A percentile compares a stretch with the other conserved stretches of the same genome.
Evolutionary conservation across 2,329 filamentous ascomycete genomes (phyloP).

Genomic region (Pseudopyrenochaeta lycopersici): DNA sequence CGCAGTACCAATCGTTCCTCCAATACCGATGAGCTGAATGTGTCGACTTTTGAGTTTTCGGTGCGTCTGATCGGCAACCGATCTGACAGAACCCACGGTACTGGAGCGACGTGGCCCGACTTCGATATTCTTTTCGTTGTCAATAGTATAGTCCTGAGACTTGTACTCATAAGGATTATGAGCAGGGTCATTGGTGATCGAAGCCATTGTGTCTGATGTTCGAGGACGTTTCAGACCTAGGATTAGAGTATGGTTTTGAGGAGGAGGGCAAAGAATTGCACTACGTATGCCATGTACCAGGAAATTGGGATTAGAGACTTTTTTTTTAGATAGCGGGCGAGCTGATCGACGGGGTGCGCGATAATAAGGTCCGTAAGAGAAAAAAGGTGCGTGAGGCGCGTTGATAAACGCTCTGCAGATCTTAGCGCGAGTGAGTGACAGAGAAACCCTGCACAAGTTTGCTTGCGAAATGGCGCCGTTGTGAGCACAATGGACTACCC

Average conservation of each 20-base stretch:
- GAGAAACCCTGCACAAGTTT: conserved; percentile 15
- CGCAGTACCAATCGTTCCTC: conserved; percentile 59
- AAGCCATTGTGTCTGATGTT: conserved; percentile 39
- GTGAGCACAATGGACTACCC: conserved; percentile 16
- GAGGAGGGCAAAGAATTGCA: conserved; percentile 46
- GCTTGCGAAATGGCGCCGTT: conserved; percentile 11
- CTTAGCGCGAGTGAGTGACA: conserved; percentile 27
- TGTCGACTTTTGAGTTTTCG: conserved; percentile 57
- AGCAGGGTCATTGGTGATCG: conserved; percentile 39
- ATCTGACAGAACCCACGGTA: conserved; percentile 35
- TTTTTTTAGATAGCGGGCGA: conserved; percentile 9
- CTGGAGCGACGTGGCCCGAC: conserved; percentile 35
- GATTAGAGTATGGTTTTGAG: conserved; percentile 44
- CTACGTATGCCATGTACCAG: conserved; percentile 44
- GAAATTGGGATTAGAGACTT: conserved; percentile 3
- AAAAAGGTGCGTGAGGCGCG: conserved; percentile 27
- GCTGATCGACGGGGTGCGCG: conserved; percentile 10
- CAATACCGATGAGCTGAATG: conserved; percentile 58
- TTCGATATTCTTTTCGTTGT: conserved; percentile 40
- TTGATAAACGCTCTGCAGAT: conserved; percentile 29
- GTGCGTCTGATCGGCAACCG: conserved; percentile 52
- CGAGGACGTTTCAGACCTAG: conserved; percentile 2
- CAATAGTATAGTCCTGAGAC: conserved; percentile 15
- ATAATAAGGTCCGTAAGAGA: conserved; percentile 15
- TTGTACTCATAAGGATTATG: conserved; percentile 25